Evolutionary conservation across 805 yeast species (phyloP), one percentile per base, ranked within the genome.

Genomic region (Candida parachauliodes): DNA sequence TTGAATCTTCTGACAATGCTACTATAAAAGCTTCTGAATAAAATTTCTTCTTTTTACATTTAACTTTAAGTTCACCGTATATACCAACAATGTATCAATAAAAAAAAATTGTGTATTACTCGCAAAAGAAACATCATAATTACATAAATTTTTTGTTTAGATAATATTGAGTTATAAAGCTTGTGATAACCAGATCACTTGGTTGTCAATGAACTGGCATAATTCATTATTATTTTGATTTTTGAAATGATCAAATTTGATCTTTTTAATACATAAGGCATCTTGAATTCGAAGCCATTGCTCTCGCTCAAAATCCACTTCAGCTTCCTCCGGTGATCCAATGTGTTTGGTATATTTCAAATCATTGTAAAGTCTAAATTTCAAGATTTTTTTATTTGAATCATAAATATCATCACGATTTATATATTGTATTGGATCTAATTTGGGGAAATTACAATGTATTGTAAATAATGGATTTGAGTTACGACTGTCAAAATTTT

Each of bases 381-480:
- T 60, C 28, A 62, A 32, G 22, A 42, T 47, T 24, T 47, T 45
- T 9, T 50, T 43, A 12, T 50, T 54, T 10, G 34, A 29, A 37
- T 62, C 65, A 31, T 41, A 60, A 14, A 62, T 40, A 17, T 55
- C 57, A 1, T 49, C 54, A 28, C 51, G 50, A 2, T 35, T 40
- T 44, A 48, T 44, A 21, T 59, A 48, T 21, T 45, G 48, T 2
- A 53, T 14, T 4, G 67, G 68, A 44, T 62, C 69, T 12, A 62
- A 43, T 39, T 62, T 62, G 5, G 68, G 68, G 37, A 47, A 60
- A 39, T 62, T 62, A 38, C 67, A 61, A 43, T 62, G 68, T 28
- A 62, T 36, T 3, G 63, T 43, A 32, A 60, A 61, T 5, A 60
- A 31, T 1, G 61, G 57, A 16, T 47, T 45, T 2, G 51, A 41